Evolutionary conservation across 2,329 filamentous ascomycete genomes (phyloP).

Genomic region (Botryotinia narcissicola): DNA sequence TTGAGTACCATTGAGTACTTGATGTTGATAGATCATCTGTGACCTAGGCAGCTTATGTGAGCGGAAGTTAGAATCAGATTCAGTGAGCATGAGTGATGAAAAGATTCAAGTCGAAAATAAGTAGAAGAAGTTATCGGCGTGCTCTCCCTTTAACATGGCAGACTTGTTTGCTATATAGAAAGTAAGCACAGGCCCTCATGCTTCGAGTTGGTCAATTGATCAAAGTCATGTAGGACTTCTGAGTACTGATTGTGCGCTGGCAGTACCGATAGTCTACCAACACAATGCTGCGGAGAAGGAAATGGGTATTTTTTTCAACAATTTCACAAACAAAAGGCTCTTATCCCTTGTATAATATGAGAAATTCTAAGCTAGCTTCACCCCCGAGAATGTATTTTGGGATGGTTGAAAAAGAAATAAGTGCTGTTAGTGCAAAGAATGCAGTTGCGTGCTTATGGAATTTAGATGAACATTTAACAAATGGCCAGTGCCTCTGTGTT

Average conservation of each 20-base stretch:
- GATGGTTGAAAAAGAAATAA: background rate
- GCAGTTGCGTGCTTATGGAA: background rate
- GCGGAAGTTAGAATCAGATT: background rate
- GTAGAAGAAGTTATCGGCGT: background rate
- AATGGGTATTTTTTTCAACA: background rate
- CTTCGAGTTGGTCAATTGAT: background rate
- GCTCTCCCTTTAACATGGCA: background rate
- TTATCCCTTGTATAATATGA: background rate
- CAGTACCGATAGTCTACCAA: background rate
- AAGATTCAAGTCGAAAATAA: background rate
- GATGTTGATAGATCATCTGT: background rate
- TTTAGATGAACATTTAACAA: background rate
- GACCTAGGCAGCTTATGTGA: background rate
- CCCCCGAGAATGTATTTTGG: background rate
- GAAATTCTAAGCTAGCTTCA: background rate
- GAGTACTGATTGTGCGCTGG: background rate
- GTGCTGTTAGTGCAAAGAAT: background rate
- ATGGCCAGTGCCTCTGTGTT: background rate
- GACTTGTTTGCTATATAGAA: background rate
- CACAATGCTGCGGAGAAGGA: background rate
- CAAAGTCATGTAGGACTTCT: too few species aligned
- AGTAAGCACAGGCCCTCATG: background rate
- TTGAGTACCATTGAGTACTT: too few species aligned
- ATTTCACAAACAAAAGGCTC: background rate
- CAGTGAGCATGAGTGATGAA: background rate